Evolutionary conservation across 2,329 filamentous ascomycete genomes (phyloP).

Genomic region (Fusarium subglutinans): DNA sequence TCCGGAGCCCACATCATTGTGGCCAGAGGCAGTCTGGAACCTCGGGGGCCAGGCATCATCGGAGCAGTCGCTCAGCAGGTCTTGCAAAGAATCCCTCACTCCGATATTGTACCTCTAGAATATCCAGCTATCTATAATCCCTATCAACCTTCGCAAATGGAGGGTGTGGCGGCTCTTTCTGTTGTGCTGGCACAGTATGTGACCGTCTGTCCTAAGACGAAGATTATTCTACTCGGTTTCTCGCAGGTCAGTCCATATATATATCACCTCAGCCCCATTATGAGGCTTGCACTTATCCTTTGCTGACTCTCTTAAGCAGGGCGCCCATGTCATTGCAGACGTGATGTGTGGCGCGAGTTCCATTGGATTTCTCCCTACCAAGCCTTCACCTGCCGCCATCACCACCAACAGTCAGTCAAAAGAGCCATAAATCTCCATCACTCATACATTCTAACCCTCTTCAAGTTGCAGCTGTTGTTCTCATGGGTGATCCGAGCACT

Average conservation of each 20-base stretch:
- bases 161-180: constrained; percentile 21
- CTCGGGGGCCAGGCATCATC: constrained; percentile 33
- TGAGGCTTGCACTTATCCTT: too few species aligned
- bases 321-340: constrained; percentile 37
- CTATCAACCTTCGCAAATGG: constrained; percentile 30
- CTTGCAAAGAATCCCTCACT: constrained; percentile 7
- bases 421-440: accelerated
- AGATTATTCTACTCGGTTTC: constrained; percentile 37
- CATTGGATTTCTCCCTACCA: constrained; percentile 27
- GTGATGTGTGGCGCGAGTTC: constrained; percentile 37
- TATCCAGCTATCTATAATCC: constrained; percentile 33
- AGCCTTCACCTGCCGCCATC: constrained; percentile 7
- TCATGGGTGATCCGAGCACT: constrained; percentile 40
- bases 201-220: constrained; percentile 22
- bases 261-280: too few species aligned
- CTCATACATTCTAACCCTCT: background rate
- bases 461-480: constrained; percentile 30
- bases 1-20: constrained; percentile 35
- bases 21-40: constrained; percentile 33
- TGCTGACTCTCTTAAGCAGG: constrained; percentile 4
- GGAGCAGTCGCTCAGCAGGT: constrained; percentile 30
- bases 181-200: constrained; percentile 14
- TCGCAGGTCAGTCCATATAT: constrained; percentile 23
- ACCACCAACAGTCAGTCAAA: constrained; percentile 19
- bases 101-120: constrained; percentile 9